Base-by-base conservation (phyloP, 2,329 filamentous ascomycete species). In the Elsinoe necatrix region DNA sequence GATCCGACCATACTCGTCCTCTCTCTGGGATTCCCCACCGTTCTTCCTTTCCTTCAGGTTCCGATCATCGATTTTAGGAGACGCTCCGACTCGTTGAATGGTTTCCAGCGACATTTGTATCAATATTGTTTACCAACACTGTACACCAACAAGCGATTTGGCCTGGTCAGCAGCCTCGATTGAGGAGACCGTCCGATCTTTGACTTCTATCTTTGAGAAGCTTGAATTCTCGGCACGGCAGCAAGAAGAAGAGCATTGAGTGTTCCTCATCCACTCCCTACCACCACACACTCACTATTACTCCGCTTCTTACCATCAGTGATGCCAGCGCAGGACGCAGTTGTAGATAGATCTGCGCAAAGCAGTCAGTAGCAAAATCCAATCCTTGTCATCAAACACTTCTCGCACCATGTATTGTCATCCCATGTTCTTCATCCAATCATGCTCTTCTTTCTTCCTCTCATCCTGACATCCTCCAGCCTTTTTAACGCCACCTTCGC, bases 391-490 rank as follows among this genome's bases (percentile, higher is more conserved):
- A 7, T 54, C 7, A 37, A 14, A 9, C 29, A 39, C 14, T 25
- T 18, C 8, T 35, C 20, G 8, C 39, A 18, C 18, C 31, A 18
- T 16, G 12, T 39, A 1, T 23, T 21, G 21, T 31, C 9, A 4
- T 37, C 34, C 20, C 20, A 8, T 29, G 14, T 55, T 11, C 31
- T 39, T 39, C 20, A 97, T 25, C 93, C 93, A 63, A 98, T 70
- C 93, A 98, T 98, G 70, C 90, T 97, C 72, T 89, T 86, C 81
- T 98, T 98, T 68, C 93, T 80, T 2, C 93, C 93, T 69, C 93
- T 84, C 84, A 95, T 83, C 68, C 93, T 82, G 47, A 98, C 93
- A 62, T 95, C 92, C 69, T 95, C 90, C 60, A 98, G 72, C 69
- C 85, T 87, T 74, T 82, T 89, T 68, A 98, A 71, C 20, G 91